These are phyloP conservation scores for Pleurotus eryngii DNA, from an alignment of 768 basidiomycete species.

Conservation along the genomic window DNA sequence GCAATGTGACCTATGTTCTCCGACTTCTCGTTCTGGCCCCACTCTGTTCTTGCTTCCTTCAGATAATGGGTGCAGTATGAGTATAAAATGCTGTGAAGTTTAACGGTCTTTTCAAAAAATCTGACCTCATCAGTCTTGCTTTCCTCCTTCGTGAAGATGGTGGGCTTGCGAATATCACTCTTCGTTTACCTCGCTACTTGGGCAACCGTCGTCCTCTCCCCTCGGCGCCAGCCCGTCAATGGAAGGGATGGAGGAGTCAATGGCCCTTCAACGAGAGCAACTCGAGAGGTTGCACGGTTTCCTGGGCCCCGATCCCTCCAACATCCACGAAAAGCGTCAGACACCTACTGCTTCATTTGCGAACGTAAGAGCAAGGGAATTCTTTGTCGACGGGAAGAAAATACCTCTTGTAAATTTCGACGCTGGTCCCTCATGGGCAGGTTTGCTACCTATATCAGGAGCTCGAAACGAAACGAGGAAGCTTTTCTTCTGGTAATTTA, in stretches of 20 bases:
- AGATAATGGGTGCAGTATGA: too few species aligned
- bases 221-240: constrained; percentile 24
- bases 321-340: constrained; percentile 28
- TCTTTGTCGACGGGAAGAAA: constrained; percentile 44
- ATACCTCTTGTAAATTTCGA: constrained; percentile 59
- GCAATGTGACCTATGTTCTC: constrained; percentile 5
- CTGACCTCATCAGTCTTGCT: too few species aligned
- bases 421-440: constrained; percentile 67
- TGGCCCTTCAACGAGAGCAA: constrained; percentile 45
- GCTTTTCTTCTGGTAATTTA: constrained; percentile 41
- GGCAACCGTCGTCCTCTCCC: constrained; percentile 14
- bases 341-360: constrained; percentile 37
- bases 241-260: constrained; percentile 38
- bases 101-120: too few species aligned
- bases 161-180: constrained; percentile 1
- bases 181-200: constrained; percentile 4
- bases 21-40: not conserved
- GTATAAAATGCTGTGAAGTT: not conserved
- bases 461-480: constrained; percentile 58
- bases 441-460: constrained; percentile 61
- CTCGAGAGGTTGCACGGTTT: constrained; percentile 36
- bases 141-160: not conserved
- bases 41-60: not conserved
- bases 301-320: constrained; percentile 25
- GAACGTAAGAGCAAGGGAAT: constrained; percentile 55